Evolutionary conservation across 1,139 yeast genomes (phyloP), one percentile per base, ranked within the genome.

Genomic region (Blastobotrys ciferrii): DNA sequence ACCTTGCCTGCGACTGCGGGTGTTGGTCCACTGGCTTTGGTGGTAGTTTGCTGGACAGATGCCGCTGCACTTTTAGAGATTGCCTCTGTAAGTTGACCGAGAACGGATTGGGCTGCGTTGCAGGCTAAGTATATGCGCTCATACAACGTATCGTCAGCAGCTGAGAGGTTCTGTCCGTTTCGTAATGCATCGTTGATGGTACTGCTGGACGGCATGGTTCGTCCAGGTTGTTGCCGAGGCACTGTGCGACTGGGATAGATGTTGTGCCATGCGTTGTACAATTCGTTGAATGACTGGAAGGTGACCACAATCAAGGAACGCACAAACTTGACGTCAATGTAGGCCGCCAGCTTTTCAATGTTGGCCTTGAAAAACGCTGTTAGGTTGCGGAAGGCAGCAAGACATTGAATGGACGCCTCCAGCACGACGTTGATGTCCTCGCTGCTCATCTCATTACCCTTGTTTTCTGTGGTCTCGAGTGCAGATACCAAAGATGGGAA

Each of bases 61-160:
- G 81, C 81, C 25, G 78, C 69, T 0, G 95, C 94, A 56, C 84
- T 80, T 57, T 82, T 81, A 18, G 86, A 77, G 42, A 91, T 81
- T 0, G 94, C 91, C 50, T 79, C 78, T 19, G 88, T 87, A 49
- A 91, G 70, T 59, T 87, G 94, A 14, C 84, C 76, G 59, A 88
- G 81, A 1, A 89, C 96, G 5, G 80, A 78, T 58, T 84, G 88
- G 0, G 96, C 94, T 52, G 86, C 82, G 37, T 78, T 72, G 1
- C 91, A 81, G 0, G 96, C 94, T 30, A 78, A 75, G 39, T 76
- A 79, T 39, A 91, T 77, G n/a, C 92, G 78, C 40, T 80, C 83
- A 59, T 84, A 87, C 47, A 92, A 70, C 56, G 84, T 85, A 33
- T 80, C 84, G 63, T 89, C 97, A 25, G 84, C 81, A 37, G 83